Conservation (phyloP, 768 basidiomycete species). For the Lyophyllum decastes region DNA sequence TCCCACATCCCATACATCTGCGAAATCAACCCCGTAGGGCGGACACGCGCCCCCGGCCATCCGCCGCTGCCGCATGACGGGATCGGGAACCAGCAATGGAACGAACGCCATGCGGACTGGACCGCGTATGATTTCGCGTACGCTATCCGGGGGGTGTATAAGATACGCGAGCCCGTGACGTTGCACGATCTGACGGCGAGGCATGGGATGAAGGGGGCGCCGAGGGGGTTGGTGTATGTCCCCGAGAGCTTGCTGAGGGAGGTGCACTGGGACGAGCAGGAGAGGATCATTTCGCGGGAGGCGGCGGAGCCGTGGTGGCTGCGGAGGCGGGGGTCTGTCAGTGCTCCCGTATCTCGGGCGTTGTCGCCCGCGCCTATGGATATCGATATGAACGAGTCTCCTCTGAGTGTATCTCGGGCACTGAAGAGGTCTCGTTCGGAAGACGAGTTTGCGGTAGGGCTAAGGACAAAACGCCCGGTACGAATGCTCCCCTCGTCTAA, state of each 20-base stretch:
- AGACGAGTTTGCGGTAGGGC: neutral
- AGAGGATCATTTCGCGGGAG: neutral
- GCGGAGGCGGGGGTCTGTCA: neutral
- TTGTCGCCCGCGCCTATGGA: neutral
- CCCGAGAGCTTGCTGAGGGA: neutral
- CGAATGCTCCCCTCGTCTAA: neutral
- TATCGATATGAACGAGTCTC: neutral
- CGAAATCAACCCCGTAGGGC: neutral
- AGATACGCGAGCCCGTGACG: neutral
- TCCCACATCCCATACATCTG: neutral
- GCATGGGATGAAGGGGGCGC: neutral
- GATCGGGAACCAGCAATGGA: neutral
- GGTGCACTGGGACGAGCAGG: neutral
- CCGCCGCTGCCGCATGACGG: neutral
- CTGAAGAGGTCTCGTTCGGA: neutral
- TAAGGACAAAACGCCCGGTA: constrained; percentile 2
- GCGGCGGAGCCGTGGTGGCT: neutral
- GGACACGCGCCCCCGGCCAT: neutral
- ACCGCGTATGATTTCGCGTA: neutral
- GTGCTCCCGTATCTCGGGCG: too few relatives aligned
- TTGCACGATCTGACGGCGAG: neutral
- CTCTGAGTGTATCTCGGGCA: neutral
- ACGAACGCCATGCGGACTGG: neutral
- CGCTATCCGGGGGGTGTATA: neutral
- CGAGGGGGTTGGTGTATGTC: neutral